Evolutionary conservation across 305 asterid species (phyloP).

Genomic region (Coffea humblotiana): DNA sequence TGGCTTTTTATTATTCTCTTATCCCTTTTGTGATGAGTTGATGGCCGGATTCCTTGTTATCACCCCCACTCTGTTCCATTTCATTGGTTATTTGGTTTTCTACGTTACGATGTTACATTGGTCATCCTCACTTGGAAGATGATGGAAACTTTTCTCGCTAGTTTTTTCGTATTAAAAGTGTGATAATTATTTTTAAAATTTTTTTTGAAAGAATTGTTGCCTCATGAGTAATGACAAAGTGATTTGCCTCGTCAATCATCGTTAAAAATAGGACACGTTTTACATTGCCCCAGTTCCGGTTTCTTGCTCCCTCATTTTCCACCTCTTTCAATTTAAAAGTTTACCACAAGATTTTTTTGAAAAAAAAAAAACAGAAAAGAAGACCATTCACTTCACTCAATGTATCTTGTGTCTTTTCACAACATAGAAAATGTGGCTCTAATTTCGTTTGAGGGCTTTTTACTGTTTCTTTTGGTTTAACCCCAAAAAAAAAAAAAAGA

Average conservation of each 20-base stretch:
- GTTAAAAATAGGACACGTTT: neutral
- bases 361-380: too few relatives aligned
- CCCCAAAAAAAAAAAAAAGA: too few relatives aligned
- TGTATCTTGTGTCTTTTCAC: neutral
- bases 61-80: neutral
- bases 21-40: slow-evolving; percentile 8
- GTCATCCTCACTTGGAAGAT: neutral
- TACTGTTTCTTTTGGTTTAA: too few relatives aligned
- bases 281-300: neutral
- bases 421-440: neutral
- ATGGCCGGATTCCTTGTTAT: slow-evolving; percentile 9
- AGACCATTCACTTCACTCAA: neutral
- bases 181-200: neutral
- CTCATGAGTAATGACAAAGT: neutral
- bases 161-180: neutral
- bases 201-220: neutral
- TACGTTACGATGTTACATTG: neutral
- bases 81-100: neutral
- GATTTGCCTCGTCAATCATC: neutral
- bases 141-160: neutral
- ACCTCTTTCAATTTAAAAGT: neutral
- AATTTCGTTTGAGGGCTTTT: neutral
- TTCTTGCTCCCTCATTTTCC: neutral
- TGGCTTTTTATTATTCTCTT: slow-evolving; percentile 12
- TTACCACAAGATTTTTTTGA: too few relatives aligned